phyloP scores from a whole-genome alignment of 2,329 filamentous ascomycete genomes.

The Juglanconis sp. region DNA sequence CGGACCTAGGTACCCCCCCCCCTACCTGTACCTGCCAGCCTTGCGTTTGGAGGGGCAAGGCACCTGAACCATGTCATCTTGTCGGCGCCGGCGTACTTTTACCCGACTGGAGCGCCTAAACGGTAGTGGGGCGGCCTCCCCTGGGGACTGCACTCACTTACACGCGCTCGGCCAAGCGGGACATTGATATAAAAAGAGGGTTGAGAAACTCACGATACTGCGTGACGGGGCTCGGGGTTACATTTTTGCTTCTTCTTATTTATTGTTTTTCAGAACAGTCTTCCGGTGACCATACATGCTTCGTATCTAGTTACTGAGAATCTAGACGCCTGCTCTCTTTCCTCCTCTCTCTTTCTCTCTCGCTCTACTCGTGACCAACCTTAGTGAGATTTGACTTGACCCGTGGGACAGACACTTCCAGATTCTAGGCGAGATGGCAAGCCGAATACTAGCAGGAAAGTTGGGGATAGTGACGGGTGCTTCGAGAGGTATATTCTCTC shows the following conservation, averaged over 20 bases:
- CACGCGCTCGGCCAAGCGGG: slow-evolving; percentile 5
- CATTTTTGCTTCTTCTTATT: neutral
- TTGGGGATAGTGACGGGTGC: slow-evolving; percentile 36
- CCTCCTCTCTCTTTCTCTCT: neutral
- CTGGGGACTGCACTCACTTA: neutral
- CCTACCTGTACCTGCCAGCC: neutral
- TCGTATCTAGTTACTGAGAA: neutral
- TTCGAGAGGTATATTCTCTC: slow-evolving; percentile 60
- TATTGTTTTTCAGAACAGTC: neutral
- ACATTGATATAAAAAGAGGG: neutral
- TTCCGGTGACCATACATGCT: no score
- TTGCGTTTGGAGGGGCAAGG: neutral
- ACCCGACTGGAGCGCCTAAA: slow-evolving; percentile 19
- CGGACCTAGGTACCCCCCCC: neutral
- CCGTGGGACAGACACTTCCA: neutral
- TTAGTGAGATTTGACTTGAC: no score
- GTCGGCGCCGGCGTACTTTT: slow-evolving; percentile 13
- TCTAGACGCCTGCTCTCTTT: no score
- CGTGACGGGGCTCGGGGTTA: slow-evolving; percentile 1
- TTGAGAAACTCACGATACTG: slow-evolving; percentile 10
- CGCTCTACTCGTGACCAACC: neutral
- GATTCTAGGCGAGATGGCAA: slow-evolving; percentile 8
- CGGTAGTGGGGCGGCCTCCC: neutral
- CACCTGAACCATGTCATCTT: neutral
- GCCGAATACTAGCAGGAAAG: slow-evolving; percentile 18